Percentiles rank a stretch among this genome's conserved stretches.
Conservation (phyloP, 192 early-diverging fungal species). For the Phycomyces blakesleeanus region DNA sequence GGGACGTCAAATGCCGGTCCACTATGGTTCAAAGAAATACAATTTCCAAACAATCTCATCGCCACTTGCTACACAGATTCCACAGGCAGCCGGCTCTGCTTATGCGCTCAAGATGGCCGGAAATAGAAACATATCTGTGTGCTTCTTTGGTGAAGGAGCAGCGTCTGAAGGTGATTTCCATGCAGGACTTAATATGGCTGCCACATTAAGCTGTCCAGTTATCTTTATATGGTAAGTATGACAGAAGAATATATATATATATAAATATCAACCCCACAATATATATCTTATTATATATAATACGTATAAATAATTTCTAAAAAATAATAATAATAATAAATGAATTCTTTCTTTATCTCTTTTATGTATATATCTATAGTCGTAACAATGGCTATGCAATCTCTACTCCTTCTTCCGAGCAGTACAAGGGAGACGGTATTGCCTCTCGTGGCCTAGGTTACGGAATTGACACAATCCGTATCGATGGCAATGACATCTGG, state of each 20-base stretch:
- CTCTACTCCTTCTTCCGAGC: constrained; percentile 90
- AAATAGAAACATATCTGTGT: constrained; percentile 76
- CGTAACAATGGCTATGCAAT: constrained; percentile 99
- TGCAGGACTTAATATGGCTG: constrained; percentile 94
- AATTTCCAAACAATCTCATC: constrained; percentile 98
- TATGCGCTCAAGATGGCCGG: constrained; percentile 88
- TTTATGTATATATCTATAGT: constrained; percentile 48
- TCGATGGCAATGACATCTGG: constrained; percentile 98
- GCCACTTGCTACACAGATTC: constrained; percentile 93
- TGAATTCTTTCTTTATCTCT: too few species aligned
- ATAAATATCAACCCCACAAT: too few species aligned
- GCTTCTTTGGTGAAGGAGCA: constrained; percentile 98
- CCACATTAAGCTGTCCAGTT: constrained; percentile 85
- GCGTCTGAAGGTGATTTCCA: constrained; percentile 98
- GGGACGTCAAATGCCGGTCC: constrained; percentile 98
- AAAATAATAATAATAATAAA: too few species aligned
- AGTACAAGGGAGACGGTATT: constrained; percentile 98
- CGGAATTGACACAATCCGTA: constrained; percentile 94
- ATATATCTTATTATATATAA: too few species aligned
- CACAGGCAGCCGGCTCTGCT: constrained; percentile 94
- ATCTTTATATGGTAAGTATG: constrained; percentile 84
- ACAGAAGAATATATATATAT: constrained; percentile 2
- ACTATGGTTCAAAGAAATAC: constrained; percentile 82
- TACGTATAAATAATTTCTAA: too few species aligned
- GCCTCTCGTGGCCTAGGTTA: constrained; percentile 93